These are phyloP conservation scores for Ogataea trehaloabstinens DNA, from an alignment of 805 yeast genomes.

Conservation along the genomic window DNA sequence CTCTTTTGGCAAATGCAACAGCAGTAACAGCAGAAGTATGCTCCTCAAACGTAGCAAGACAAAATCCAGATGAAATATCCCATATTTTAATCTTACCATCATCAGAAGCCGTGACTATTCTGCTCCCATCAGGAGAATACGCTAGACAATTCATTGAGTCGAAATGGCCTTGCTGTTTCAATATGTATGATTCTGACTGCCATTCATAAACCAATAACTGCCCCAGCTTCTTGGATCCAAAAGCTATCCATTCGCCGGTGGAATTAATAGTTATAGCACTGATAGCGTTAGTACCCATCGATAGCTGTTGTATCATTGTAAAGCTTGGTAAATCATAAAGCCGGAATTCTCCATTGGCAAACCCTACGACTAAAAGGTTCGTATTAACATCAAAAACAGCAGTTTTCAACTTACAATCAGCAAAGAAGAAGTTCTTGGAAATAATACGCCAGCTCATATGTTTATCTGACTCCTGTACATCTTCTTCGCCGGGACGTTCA, in stretches of 20 bases:
- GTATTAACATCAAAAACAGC: conserved; percentile 77
- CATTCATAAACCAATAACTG: conserved; percentile 96
- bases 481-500: conserved; percentile 49
- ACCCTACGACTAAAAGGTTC: conserved; percentile 82
- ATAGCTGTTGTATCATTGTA: conserved; percentile 75
- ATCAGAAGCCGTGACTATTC: conserved; percentile 90
- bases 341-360: conserved; percentile 85
- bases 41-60: conserved; percentile 87
- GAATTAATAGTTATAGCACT: conserved; percentile 76
- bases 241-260: conserved; percentile 95
- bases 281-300: conserved; percentile 89
- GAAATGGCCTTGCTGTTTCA: conserved; percentile 96
- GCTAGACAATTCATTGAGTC: conserved; percentile 81
- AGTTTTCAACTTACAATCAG: conserved; percentile 72
- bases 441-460: conserved; percentile 79
- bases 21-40: conserved; percentile 88
- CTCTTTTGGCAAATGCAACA: conserved; percentile 81
- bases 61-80: conserved; percentile 92
- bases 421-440: conserved; percentile 69
- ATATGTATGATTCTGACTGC: conserved; percentile 94
- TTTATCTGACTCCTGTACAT: conserved; percentile 41
- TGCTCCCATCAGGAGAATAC: conserved; percentile 93
- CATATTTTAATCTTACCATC: conserved; percentile 97
- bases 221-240: conserved; percentile 89
- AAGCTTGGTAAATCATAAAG: conserved; percentile 84